Percentiles rank a stretch among this genome's conserved stretches.
These are phyloP conservation scores for Linum trigynum DNA, from an alignment of 345 rosid species.

Conservation along the genomic window DNA sequence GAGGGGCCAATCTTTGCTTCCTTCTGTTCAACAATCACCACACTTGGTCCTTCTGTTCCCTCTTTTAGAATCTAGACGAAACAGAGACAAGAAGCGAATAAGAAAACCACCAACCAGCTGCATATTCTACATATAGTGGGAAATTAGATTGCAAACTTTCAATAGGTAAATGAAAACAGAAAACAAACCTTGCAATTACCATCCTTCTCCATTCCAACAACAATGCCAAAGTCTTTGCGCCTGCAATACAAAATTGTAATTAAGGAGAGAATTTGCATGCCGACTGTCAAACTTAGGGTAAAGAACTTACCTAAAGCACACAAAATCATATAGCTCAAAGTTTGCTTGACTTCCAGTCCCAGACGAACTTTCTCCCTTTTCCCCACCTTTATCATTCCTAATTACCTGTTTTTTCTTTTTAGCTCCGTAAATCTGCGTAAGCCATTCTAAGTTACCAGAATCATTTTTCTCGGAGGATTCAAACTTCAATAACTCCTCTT, in stretches of 20 bases:
- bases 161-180: conserved; percentile 11
- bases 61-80: conserved; percentile 62
- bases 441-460: conserved; percentile 73
- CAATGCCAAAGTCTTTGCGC: conserved; percentile 82
- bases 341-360: conserved; percentile 31
- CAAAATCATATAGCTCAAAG: conserved; percentile 56
- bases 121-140: background rate
- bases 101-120: background rate
- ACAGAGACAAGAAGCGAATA: background rate
- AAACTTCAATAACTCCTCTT: conserved; percentile 79
- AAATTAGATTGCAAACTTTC: conserved; percentile 13
- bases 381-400: conserved; percentile 43
- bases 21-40: conserved; percentile 41
- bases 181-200: conserved; percentile 59
- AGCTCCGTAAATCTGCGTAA: conserved; percentile 76
- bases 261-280: conserved; percentile 9
- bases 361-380: conserved; percentile 62
- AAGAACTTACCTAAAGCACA: conserved; percentile 62
- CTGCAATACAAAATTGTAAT: conserved; percentile 37
- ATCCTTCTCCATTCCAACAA: conserved; percentile 80
- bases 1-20: conserved; percentile 52
- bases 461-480: conserved; percentile 49
- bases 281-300: conserved; percentile 2
- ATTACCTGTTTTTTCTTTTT: conserved; percentile 42
- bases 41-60: conserved; percentile 52